These are phyloP conservation scores for Quercus engelmannii DNA, from an alignment of 306 rosid species.

Conservation along the genomic window DNA sequence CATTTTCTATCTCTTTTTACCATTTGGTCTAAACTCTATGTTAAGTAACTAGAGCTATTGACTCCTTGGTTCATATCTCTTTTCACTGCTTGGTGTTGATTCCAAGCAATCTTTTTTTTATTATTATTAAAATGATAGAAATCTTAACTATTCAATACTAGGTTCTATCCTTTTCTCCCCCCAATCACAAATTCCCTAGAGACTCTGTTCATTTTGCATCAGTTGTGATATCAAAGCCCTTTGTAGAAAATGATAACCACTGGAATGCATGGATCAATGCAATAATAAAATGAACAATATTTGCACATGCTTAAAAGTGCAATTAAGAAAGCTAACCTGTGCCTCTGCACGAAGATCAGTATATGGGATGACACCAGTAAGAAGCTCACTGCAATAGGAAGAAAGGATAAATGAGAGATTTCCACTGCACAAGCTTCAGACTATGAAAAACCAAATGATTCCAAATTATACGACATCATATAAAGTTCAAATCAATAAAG, in stretches of 20 bases:
- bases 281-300: neutral
- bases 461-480: neutral
- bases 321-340: conserved; percentile 51
- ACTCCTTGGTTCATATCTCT: too few relatives aligned
- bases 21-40: too few relatives aligned
- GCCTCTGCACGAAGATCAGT: conserved; percentile 95
- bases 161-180: too few relatives aligned
- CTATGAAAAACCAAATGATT: neutral
- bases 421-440: neutral
- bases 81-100: too few relatives aligned
- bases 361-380: conserved; percentile 94
- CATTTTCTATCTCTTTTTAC: too few relatives aligned
- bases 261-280: neutral
- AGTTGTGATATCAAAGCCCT: too few relatives aligned
- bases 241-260: neutral
- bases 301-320: conserved; percentile 5
- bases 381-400: conserved; percentile 74
- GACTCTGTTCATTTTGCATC: too few relatives aligned
- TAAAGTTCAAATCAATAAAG: neutral
- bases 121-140: too few relatives aligned
- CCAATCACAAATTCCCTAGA: too few relatives aligned
- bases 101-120: too few relatives aligned
- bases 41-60: too few relatives aligned
- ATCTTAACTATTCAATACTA: too few relatives aligned
- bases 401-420: neutral